These are phyloP conservation scores for Isatis lusitanica DNA, from an alignment of 441 rosid genomes.

Conservation along the genomic window DNA sequence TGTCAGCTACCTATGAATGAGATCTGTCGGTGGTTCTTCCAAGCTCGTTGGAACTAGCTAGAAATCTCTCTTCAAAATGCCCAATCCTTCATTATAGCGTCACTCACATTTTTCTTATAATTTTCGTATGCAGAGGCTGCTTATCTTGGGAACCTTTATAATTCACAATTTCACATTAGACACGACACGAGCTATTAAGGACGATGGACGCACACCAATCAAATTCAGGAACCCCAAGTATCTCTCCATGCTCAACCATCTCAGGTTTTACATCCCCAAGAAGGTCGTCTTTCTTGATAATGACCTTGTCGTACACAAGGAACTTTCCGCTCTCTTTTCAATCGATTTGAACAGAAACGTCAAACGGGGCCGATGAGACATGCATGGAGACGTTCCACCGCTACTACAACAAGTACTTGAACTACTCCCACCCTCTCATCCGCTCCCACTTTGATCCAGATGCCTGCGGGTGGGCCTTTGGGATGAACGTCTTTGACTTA, in stretches of 20 bases:
- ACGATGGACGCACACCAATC: conserved; percentile 77
- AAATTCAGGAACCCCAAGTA: conserved; percentile 91
- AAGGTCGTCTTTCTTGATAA: conserved; percentile 90
- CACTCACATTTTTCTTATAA: too few species aligned
- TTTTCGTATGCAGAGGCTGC: too few species aligned
- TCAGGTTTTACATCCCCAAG: conserved; percentile 89
- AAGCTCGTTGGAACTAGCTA: conserved; percentile 21
- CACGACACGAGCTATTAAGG: too few species aligned
- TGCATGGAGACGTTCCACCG: conserved; percentile 97
- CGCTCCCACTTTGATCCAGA: conserved; percentile 86
- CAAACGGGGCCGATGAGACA: conserved; percentile 96
- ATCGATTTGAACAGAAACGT: conserved; percentile 71
- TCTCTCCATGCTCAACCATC: conserved; percentile 82
- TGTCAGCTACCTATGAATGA: conserved; percentile 4
- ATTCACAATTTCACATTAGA: too few species aligned
- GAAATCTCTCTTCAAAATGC: not conserved
- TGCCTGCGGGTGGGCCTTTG: conserved; percentile 98
- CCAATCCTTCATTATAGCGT: too few species aligned
- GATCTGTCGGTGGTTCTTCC: conserved; percentile 28
- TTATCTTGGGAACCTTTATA: too few species aligned
- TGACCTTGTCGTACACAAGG: conserved; percentile 88
- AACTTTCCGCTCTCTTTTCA: conserved; percentile 59
- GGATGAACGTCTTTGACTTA: conserved; percentile 91
- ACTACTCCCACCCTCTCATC: conserved; percentile 81
- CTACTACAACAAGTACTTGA: conserved; percentile 65